phyloP scores from a whole-genome alignment of 2,329 filamentous ascomycete species.

The Curvularia sp. region DNA sequence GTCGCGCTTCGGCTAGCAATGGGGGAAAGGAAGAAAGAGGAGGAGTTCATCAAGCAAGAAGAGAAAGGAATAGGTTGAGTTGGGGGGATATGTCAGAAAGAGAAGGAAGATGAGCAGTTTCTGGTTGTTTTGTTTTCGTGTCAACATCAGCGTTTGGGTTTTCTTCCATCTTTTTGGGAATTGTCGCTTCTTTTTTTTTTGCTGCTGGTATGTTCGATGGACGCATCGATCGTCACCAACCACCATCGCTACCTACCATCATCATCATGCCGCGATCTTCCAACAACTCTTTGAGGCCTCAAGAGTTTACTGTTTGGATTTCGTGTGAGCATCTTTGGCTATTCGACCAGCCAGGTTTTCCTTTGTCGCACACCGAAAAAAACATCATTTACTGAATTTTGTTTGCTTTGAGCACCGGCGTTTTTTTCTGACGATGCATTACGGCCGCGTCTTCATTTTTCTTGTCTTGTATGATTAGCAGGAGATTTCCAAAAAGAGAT shows the following conservation, averaged over 20 bases:
- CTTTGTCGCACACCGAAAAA: conserved; percentile 22
- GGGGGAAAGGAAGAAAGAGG: not conserved
- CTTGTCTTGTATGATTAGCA: conserved; percentile 11
- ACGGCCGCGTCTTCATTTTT: not conserved
- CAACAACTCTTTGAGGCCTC: conserved; percentile 12
- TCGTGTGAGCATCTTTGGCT: conserved; percentile 30
- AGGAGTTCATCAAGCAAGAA: not conserved
- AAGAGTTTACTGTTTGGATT: not conserved
- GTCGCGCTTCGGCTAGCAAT: not conserved
- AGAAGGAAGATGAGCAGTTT: not conserved
- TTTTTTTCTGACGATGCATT: not conserved
- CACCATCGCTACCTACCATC: not conserved
- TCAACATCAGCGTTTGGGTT: conserved; percentile 15
- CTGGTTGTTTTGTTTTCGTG: not conserved
- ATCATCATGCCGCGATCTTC: conserved; percentile 16
- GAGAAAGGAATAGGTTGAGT: not conserved
- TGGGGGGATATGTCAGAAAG: not conserved
- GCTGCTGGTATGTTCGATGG: conserved; percentile 8
- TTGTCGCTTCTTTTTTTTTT: conserved; percentile 8
- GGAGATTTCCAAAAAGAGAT: not conserved
- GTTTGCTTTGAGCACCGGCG: conserved; percentile 13
- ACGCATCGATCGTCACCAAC: conserved; percentile 2
- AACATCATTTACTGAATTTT: too few relatives aligned
- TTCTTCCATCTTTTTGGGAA: not conserved
- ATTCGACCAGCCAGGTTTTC: conserved; percentile 30